Evolutionary conservation across 805 yeast genomes (phyloP).

Genomic region (Metschnikowia santaceciliae): DNA sequence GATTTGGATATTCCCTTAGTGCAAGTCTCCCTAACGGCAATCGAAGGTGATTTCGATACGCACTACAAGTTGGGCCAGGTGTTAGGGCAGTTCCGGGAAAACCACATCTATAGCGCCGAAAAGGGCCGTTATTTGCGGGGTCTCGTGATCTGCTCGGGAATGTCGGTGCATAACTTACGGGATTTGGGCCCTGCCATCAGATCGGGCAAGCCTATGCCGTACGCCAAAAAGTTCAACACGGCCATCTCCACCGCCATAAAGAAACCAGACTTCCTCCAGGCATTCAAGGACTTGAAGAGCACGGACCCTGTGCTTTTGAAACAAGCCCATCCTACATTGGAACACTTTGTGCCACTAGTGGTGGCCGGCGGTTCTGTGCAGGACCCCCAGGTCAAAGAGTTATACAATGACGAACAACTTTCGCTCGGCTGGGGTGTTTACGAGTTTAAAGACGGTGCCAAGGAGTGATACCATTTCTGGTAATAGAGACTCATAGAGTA

Average conservation of each 20-base stretch:
- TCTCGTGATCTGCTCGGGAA: constrained; percentile 63
- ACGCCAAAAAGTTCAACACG: constrained; percentile 50
- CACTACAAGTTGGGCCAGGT: constrained; percentile 55
- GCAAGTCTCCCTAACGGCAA: constrained; percentile 47
- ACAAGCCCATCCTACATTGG: constrained; percentile 71
- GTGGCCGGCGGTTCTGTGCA: constrained; percentile 47
- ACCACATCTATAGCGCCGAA: constrained; percentile 31
- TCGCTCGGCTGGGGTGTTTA: constrained; percentile 73
- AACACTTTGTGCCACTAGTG: constrained; percentile 66
- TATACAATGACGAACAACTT: constrained; percentile 41
- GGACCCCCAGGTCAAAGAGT: constrained; percentile 30
- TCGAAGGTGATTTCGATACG: constrained; percentile 35
- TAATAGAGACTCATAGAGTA: no score
- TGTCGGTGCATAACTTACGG: constrained; percentile 72
- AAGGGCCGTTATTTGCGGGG: constrained; percentile 25
- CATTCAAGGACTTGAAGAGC: constrained; percentile 34
- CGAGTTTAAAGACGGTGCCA: constrained; percentile 30
- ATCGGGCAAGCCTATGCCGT: constrained; percentile 34
- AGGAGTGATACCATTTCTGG: not conserved
- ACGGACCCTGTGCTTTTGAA: constrained; percentile 31
- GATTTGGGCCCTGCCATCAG: constrained; percentile 38
- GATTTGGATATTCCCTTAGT: constrained; percentile 44
- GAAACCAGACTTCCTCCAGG: constrained; percentile 27
- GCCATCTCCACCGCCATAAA: constrained; percentile 38
- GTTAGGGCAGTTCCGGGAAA: constrained; percentile 47